Evolutionary conservation across 148 eudicot species (phyloP).

Genomic region (Bassia scoparia): DNA sequence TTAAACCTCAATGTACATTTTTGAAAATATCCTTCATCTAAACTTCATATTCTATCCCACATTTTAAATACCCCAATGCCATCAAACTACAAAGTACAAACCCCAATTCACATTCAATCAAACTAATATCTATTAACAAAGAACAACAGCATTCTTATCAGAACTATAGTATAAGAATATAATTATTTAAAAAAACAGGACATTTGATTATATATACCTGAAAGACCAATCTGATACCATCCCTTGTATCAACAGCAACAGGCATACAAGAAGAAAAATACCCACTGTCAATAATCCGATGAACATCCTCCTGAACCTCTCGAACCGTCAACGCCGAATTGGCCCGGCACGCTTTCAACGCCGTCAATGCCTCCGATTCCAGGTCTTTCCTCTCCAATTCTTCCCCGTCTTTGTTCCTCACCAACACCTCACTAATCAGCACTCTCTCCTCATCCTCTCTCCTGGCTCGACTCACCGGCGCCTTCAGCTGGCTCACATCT

Average conservation of each 20-base stretch:
- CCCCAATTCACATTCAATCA: not conserved
- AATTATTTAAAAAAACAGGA: not conserved
- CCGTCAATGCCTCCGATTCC: slow-evolving; percentile 73
- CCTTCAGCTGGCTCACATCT: slow-evolving; percentile 27
- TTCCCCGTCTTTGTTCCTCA: slow-evolving; percentile 88
- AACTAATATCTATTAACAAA: not conserved
- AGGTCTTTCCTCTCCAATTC: slow-evolving; percentile 79
- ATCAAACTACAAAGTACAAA: no score
- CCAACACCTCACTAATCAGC: slow-evolving; percentile 83
- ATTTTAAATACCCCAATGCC: not conserved
- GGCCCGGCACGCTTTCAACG: slow-evolving; percentile 71
- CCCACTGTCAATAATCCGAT: slow-evolving; percentile 78
- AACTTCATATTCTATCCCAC: not conserved
- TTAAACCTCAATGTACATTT: not conserved
- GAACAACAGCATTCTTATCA: not conserved
- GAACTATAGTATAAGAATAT: not conserved
- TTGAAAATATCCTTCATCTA: not conserved
- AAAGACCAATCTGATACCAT: slow-evolving; percentile 86
- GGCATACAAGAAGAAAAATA: slow-evolving; percentile 92
- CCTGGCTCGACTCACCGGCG: slow-evolving; percentile 35
- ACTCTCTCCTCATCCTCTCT: slow-evolving; percentile 86
- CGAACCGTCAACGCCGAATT: slow-evolving; percentile 78
- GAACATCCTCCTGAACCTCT: slow-evolving; percentile 96
- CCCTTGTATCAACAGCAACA: slow-evolving; percentile 87
- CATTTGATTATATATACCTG: slow-evolving; percentile 55